Base-by-base conservation (phyloP, 2,329 filamentous ascomycete species). In the Arthrobotrys iridis region DNA sequence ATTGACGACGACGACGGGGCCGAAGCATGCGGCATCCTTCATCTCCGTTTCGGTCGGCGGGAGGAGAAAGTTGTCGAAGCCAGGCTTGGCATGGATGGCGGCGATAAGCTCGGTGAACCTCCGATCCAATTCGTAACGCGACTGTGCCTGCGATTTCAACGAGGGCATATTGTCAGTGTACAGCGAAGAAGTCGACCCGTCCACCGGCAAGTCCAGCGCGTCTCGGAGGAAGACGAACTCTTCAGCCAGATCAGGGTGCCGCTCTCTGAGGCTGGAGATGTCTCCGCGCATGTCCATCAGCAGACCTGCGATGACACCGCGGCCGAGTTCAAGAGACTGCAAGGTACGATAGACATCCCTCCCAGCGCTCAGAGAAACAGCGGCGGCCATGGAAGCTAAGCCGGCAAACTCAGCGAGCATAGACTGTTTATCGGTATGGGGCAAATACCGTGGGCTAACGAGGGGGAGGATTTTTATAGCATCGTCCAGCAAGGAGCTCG, bases 241-340 rank as follows among this genome's bases (percentile, higher is more conserved):
- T 2, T 76, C 33, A 15, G 72, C 77, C 11, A 78, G 57, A 11
- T 73, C 37, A 24, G 66, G 68, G 45, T 76, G 28, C 20, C 66
- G 50, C 7, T 55, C 8, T 45, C 52, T 5, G 0, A 70, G 18
- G 20, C 0, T 28, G 20, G 57, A 59, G 15, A 70, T 63, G 60
- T 79, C 77, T 0, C 52, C 57, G 2, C 79, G 78, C 22, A 80
- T 77, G 11, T 80, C 74, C 13, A 77, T 6, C 1, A 80, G 35
- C n/a, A 76, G 73, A 10, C 70, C 68, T 3, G 78, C 77, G 15
- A 81, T 43, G 4, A 81, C 70, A 5, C 79, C 80, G 10, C 81
- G 79, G 8, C 80, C 80, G 0, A 64, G 68, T 46, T 82, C 80
- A 3, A 82, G 77, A 2, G 79, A 57, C 3, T 7, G 40, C 7